These are phyloP conservation scores for Mucor ambiguus DNA, from an alignment of 371 early-diverging fungal species.

Conservation along the genomic window DNA sequence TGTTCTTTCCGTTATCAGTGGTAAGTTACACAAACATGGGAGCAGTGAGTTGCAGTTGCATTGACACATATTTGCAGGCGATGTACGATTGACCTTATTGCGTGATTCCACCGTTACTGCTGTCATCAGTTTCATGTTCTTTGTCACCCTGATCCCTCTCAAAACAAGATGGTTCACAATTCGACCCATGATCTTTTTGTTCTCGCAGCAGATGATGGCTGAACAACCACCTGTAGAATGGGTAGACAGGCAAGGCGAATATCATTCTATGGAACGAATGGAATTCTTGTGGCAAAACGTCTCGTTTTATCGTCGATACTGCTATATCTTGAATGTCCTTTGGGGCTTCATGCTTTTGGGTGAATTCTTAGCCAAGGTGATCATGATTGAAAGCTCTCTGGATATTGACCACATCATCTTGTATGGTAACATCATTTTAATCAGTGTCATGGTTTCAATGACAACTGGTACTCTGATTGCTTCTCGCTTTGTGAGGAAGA, in stretches of 20 bases:
- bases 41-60: neutral
- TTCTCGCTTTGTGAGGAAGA: slow-evolving; percentile 7
- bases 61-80: slow-evolving; percentile 11
- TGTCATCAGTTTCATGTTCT: slow-evolving; percentile 44
- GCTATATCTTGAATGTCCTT: slow-evolving; percentile 24
- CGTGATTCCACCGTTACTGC: slow-evolving; percentile 49
- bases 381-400: slow-evolving; percentile 40
- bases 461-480: neutral
- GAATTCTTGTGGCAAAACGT: slow-evolving; percentile 31
- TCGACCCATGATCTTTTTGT: slow-evolving; percentile 37
- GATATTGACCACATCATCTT: slow-evolving; percentile 37
- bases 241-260: slow-evolving; percentile 28
- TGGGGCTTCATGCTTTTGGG: slow-evolving; percentile 40
- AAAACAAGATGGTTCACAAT: slow-evolving; percentile 34
- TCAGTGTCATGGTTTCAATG: slow-evolving; percentile 18
- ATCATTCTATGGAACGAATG: slow-evolving; percentile 14
- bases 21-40: slow-evolving; percentile 1
- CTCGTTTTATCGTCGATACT: slow-evolving; percentile 3
- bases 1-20: slow-evolving; percentile 39
- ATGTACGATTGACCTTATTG: slow-evolving; percentile 46
- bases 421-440: slow-evolving; percentile 35
- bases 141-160: slow-evolving; percentile 47
- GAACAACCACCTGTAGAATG: slow-evolving; percentile 17
- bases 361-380: slow-evolving; percentile 41
- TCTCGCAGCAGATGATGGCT: slow-evolving; percentile 35